phyloP scores from a whole-genome alignment of 345 rosid species.

The Eucalyptus microcorys region DNA sequence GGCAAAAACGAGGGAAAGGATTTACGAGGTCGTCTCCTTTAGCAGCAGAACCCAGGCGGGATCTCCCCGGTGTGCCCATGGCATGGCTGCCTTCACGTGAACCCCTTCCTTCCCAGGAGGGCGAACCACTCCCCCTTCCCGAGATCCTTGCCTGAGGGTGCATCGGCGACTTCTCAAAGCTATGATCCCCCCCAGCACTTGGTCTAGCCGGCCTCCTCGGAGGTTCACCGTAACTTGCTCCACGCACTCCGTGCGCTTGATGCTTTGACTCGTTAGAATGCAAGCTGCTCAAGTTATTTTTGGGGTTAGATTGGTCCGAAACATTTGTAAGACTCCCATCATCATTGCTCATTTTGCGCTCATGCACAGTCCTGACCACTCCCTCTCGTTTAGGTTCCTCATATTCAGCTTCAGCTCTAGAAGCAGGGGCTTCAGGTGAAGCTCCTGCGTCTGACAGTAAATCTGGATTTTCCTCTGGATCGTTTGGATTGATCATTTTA shows the following conservation, averaged over 20 bases:
- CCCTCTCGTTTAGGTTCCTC: slow-evolving; percentile 19
- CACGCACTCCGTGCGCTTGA: slow-evolving; percentile 38
- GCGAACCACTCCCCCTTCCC: slow-evolving; percentile 32
- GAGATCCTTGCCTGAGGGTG: slow-evolving; percentile 42
- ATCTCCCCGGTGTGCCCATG: slow-evolving; percentile 41
- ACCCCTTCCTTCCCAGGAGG: slow-evolving; percentile 48
- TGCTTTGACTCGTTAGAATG: slow-evolving; percentile 15
- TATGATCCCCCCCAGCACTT: slow-evolving; percentile 47
- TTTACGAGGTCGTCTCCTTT: slow-evolving; percentile 70
- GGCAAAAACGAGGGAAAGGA: background rate
- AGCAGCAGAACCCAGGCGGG: slow-evolving; percentile 23
- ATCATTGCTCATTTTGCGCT: slow-evolving; percentile 22
- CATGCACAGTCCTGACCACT: slow-evolving; percentile 25
- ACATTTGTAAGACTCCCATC: background rate
- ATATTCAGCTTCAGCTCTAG: slow-evolving; percentile 25
- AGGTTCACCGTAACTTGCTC: slow-evolving; percentile 26
- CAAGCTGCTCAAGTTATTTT: background rate
- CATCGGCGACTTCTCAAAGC: slow-evolving; percentile 61
- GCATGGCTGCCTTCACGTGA: slow-evolving; percentile 39
- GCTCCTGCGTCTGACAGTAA: slow-evolving; percentile 9
- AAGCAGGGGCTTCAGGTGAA: slow-evolving; percentile 29
- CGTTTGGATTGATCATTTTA: slow-evolving; percentile 54
- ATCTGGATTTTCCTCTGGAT: slow-evolving; percentile 55
- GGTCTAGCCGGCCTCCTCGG: slow-evolving; percentile 14
- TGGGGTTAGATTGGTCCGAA: slow-evolving; percentile 8